Base-by-base conservation (phyloP, 805 yeast species). In the Metschnikowia similis region DNA sequence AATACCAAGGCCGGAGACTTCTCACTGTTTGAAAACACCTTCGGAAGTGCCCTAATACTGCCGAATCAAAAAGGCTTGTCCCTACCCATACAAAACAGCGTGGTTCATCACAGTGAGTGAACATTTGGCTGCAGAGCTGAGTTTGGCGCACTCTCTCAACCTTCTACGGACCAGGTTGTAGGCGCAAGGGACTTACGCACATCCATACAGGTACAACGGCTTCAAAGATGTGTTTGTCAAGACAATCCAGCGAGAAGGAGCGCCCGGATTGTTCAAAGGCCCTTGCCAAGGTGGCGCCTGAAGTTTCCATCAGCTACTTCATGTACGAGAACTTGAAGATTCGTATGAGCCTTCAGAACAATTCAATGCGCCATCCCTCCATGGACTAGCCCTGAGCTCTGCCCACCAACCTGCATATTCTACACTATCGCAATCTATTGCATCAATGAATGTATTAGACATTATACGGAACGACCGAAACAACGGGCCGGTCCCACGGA, bases 181-280 rank as follows among this genome's bases (percentile, higher is more conserved):
- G 69, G 97, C 99, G 1, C 99, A 94, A 66, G 98, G 98, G 1
- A 94, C 99, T 0, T 87, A 78, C 62, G 97, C 96, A 0, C 99
- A 94, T 66, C 98, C 98, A 13, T 84, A 87, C 61, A 77, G 78
- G 2, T 94, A 94, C 63, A 78, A 75, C 28, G 98, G 99, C 1
- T 81, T 84, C 60, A 62, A 60, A 45, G 99, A 94, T 64, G 96
- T 89, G 21, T 78, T 87, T 54, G 61, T 63, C 29, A 83, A 89
- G 60, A 91, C 98, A 0, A 68, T 91, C 0, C 67, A 75, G 50
- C 79, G 96, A 51, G 99, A 92, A 67, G 99, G 99, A 1, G 80
- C 80, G 59, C 85, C 87, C 2, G 99, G 98, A 8, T 71, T 94
- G 47, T 94, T 88, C 70, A 87, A 95, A 59, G 99, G 99, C 2